Base-by-base conservation (phyloP, 768 basidiomycete species). In the Tulasnella sp. region DNA sequence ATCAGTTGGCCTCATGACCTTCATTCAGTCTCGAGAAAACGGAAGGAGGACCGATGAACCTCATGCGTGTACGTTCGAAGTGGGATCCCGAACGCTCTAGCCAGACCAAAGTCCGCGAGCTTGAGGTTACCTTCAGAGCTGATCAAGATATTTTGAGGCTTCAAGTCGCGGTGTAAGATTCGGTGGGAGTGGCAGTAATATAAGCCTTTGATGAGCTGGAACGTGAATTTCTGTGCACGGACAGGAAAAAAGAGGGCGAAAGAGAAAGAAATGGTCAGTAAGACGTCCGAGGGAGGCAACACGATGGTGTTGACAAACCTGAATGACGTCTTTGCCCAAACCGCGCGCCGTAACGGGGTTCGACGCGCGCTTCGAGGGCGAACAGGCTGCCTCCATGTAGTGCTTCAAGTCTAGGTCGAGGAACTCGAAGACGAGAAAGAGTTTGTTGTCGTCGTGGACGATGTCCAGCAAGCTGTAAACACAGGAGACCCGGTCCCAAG, bases 41-140 rank as follows among this genome's bases (percentile, higher is more conserved):
- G 42, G 42, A 39, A n/a, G 26, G 75, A 16, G 20, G 29, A 23
- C 42, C 42, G 11, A 23, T n/a, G 26, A 18, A 95, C 97, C 88
- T 99, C 98, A 83, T 99, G 98, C 23, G 97, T 99, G 84, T 99
- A 99, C n/a, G 97, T 98, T 81, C 98, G 88, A 88, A 99, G 91
- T 67, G 98, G 98, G 81, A 99, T 98, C 78, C 98, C 98, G 83
- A 99, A 99, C 16, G 97, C 97, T 79, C 97, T 88, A 2, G 97
- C 96, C 69, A 99, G 88, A 61, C 97, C 97, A 82, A 99, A 98
- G 85, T 98, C 97, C 18, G 95, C 96, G 37, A 99, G 89, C 85
- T 99, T 99, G 77, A 99, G 89, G 83, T 98, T 97, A 80, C 94
- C 91, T 74, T 90, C 85, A 80, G 90, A 91, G 86, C 95, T 92